Evolutionary conservation across 306 rosid genomes (phyloP), one percentile per base, ranked within the genome.

Genomic region (Clitoria ternatea): DNA sequence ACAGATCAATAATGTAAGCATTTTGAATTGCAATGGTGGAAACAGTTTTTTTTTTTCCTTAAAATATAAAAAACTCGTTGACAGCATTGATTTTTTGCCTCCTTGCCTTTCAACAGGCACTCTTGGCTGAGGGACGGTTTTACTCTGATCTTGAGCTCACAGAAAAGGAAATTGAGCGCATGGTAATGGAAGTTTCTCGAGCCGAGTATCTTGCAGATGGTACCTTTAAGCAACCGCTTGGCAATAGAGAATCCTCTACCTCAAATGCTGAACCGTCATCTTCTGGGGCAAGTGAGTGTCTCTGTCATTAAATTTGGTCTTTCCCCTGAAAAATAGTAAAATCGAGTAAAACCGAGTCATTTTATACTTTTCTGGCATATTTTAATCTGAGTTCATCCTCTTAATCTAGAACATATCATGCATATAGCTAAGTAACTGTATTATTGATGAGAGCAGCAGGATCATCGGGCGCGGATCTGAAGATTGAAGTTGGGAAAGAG

Each of bases 141-240:
- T 87, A 86, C 85, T 94, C 99, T n/a, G 99, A 94, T 80, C 89
- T 94, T 37, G 99, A 94, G 84, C 91, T 94, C 61, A 94, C 99
- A 17, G 96, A 94, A 80, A 94, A 89, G 85, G 97, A 94, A 84
- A 94, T 94, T 12, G 99, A 91, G 52, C 94, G 85, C 22, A 83
- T 86, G 79, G 99, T 91, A 66, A 91, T 94, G 77, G 97, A 87
- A 85, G 89, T 79, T 67, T 94, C 99, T 22, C 87, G 96, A 30
- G 96, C 92, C 0, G 97, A 95, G 82, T 89, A 91, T 81, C 79
- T 85, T 36, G 90, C 89, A 7, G 84, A 69, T 57, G 73, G 70
- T 39, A 37, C 84, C 12, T 88, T 76, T 47, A 88, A 84, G 85
- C 88, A 86, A 57, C 89, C 82, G 61, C 78, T 79, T 36, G 81